These are phyloP conservation scores for Acanthamoeba lenticulata DNA, from an alignment of 208 protist genomes.

Conservation along the genomic window DNA sequence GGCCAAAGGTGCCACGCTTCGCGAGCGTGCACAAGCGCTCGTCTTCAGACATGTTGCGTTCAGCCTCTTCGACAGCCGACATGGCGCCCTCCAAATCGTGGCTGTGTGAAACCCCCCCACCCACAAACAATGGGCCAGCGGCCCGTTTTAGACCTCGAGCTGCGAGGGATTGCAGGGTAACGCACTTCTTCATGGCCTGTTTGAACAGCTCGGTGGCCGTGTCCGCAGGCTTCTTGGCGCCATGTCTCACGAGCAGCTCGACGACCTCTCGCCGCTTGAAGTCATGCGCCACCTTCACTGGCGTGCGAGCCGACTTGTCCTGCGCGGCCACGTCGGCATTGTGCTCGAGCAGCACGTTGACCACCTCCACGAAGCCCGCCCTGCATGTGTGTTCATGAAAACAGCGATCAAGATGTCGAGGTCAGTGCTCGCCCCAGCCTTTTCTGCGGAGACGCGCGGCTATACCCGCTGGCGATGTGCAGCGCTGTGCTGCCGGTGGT, in stretches of 20 bases:
- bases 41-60: neutral
- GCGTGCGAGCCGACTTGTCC: slow-evolving; percentile 44
- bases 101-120: neutral
- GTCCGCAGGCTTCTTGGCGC: neutral
- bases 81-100: neutral
- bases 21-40: neutral
- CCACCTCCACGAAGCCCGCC: neutral
- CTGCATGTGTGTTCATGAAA: neutral
- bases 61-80: neutral
- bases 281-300: slow-evolving; percentile 32
- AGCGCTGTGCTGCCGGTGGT: slow-evolving; percentile 24
- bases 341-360: neutral
- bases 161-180: neutral
- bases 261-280: neutral
- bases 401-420: neutral
- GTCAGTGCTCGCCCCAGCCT: neutral
- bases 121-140: neutral
- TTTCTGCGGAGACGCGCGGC: neutral
- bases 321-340: neutral
- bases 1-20: neutral
- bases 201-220: neutral
- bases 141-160: neutral
- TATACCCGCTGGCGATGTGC: slow-evolving; percentile 30
- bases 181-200: neutral
- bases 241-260: neutral